A percentile compares a stretch with the other conserved stretches of the same genome.
These are phyloP conservation scores for Colletotrichum simmondsii DNA, from an alignment of 2,329 filamentous ascomycete species.

Conservation along the genomic window DNA sequence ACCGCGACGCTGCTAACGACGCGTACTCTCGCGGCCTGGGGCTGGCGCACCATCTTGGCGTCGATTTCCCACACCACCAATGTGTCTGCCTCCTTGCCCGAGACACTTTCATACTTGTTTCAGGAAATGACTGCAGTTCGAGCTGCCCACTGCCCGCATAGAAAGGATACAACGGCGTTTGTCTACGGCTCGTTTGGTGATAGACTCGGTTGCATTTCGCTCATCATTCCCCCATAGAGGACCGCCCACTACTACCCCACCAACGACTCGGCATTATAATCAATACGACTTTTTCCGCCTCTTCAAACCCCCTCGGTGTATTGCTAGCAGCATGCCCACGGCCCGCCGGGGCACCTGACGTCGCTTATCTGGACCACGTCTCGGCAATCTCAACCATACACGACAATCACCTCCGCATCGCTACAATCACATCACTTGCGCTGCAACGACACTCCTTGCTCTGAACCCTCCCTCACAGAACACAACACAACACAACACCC, in stretches of 20 bases:
- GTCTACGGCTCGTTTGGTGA: constrained; percentile 4
- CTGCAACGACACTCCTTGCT: neutral
- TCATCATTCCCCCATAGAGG: neutral
- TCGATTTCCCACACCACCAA: neutral
- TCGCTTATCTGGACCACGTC: constrained; percentile 28
- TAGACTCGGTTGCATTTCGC: constrained; percentile 26
- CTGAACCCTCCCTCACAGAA: neutral
- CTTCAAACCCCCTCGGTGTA: neutral
- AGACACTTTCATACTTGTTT: constrained; percentile 1
- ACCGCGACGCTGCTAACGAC: neutral
- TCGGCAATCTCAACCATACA: constrained; percentile 27
- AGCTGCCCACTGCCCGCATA: neutral
- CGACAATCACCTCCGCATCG: neutral
- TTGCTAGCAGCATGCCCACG: neutral
- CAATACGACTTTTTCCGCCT: neutral
- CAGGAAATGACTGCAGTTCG: neutral
- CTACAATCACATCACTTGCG: neutral
- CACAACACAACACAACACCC: neutral
- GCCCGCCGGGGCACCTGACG: neutral
- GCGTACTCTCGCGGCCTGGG: neutral
- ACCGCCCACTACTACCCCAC: neutral
- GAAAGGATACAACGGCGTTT: constrained; percentile 23
- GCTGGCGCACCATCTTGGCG: constrained; percentile 1
- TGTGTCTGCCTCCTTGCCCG: neutral
- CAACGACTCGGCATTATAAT: neutral